Evolutionary conservation across 805 yeast species (phyloP), one percentile per base, ranked within the genome.

Genomic region (Saccharomycopsis malanga): DNA sequence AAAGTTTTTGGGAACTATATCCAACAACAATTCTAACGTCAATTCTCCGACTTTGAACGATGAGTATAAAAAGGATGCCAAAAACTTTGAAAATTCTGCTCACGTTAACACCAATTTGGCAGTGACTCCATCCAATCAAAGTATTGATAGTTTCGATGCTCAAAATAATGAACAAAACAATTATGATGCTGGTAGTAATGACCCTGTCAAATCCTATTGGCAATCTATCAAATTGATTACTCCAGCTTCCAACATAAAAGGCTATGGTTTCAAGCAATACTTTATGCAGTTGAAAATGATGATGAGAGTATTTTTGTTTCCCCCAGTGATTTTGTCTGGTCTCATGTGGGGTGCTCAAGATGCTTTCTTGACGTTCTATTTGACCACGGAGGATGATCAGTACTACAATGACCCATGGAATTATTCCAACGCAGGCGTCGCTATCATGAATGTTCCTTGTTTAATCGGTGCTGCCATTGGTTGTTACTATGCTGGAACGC

Each of bases 281-380:
- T 54, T 74, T 54, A 60, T 67, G 47, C 74, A 81, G 42, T 63
- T 83, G 24, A 47, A 62, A 14, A 57, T 71, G 50, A 74, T 75
- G 60, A 61, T 77, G 52, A 70, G 77, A 54, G 81, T 79, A 59
- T 77, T 79, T 54, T 66, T 69, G 54, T 78, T 77, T 58, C 86
- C 86, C 2, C 83, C 85, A 2, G 81, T 78, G 12, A 64, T 81
- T 56, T 65, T 77, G 21, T 77, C 84, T 1, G 86, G 87, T 42
- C 50, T 80, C n/a, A 76, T 83, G 53, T 84, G 91, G 91, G 91
- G 91, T 39, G 69, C 79, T 49, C 91, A 83, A 61, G 87, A 82
- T 58, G 84, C 87, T 0, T 79, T 82, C 58, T 69, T 83, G 53
- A 77, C 89, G 0, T 83, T 84, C 56, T 84, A 83, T 61, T 62